A percentile compares a stretch with the other conserved stretches of the same genome.
These are phyloP conservation scores for Annulohypoxylon nitens DNA, from an alignment of 495 filamentous ascomycete genomes.

Conservation along the genomic window DNA sequence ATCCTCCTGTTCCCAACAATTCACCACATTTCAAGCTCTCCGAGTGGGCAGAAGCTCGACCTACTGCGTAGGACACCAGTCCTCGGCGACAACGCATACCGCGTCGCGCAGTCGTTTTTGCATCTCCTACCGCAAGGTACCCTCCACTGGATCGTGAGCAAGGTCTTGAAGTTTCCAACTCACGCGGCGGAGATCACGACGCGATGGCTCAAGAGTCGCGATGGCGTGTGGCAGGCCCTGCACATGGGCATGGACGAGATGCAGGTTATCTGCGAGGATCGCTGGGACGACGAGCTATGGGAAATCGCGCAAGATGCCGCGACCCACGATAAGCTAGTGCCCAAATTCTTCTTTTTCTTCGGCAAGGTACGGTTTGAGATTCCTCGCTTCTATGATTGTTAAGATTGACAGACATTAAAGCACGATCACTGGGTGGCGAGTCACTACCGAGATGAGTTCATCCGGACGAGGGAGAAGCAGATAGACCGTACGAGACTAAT, in stretches of 20 bases:
- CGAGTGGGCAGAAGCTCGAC: constrained; percentile 70
- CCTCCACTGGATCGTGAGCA: constrained; percentile 60
- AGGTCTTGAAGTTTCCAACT: constrained; percentile 66
- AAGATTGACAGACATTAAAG: not conserved
- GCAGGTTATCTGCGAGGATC: constrained; percentile 77
- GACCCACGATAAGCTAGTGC: constrained; percentile 48
- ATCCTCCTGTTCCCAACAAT: constrained; percentile 85
- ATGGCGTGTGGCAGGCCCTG: constrained; percentile 78
- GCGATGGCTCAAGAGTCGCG: constrained; percentile 70
- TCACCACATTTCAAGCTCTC: constrained; percentile 76
- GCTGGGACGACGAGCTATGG: constrained; percentile 87
- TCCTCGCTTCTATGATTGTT: not conserved
- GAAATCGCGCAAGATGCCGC: constrained; percentile 65
- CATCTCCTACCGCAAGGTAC: constrained; percentile 59
- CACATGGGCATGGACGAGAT: constrained; percentile 77
- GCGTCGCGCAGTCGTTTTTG: constrained; percentile 63
- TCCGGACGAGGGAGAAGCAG: constrained; percentile 60
- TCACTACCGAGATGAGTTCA: constrained; percentile 78
- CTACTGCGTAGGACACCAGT: constrained; percentile 66
- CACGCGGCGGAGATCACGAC: constrained; percentile 72
- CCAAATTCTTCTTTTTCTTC: constrained; percentile 84
- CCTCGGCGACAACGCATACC: constrained; percentile 66
- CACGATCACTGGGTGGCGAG: constrained; percentile 87
- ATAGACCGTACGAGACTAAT: constrained; percentile 72
- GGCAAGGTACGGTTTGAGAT: constrained; percentile 54